phyloP scores from a whole-genome alignment of 371 early-diverging fungal genomes.

The Phascolomyces articulosus region DNA sequence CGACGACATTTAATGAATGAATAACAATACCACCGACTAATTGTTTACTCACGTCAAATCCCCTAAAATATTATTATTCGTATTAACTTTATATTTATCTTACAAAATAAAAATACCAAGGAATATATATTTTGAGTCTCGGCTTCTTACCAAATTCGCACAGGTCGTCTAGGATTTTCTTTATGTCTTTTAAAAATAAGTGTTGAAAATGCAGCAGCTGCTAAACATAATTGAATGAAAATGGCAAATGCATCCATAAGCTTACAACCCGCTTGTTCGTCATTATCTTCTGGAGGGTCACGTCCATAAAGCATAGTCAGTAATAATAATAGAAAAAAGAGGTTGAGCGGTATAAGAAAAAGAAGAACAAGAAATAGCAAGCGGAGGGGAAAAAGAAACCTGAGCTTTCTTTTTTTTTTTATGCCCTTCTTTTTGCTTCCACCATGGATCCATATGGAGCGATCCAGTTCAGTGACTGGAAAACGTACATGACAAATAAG shows the following conservation, averaged over 20 bases:
- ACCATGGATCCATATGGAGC: conserved; percentile 50
- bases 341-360: too few species aligned
- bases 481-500: conserved; percentile 65
- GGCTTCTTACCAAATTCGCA: conserved; percentile 58
- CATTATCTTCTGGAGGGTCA: conserved; percentile 23
- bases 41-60: conserved; percentile 70
- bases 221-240: conserved; percentile 62
- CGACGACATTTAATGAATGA: conserved; percentile 65
- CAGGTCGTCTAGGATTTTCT: conserved; percentile 65
- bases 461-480: conserved; percentile 64
- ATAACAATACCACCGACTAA: conserved; percentile 65
- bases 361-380: too few species aligned
- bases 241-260: conserved; percentile 69
- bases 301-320: not conserved
- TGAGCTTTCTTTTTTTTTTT: too few species aligned
- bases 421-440: not conserved
- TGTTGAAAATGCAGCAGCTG: conserved; percentile 65
- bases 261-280: conserved; percentile 49
- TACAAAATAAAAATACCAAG: too few species aligned
- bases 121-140: too few species aligned
- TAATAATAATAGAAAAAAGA: not conserved
- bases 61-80: conserved; percentile 35
- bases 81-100: too few species aligned
- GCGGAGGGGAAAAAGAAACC: too few species aligned
- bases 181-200: conserved; percentile 63